Conservation (phyloP, 768 basidiomycete species). For the Calocybe indica region DNA sequence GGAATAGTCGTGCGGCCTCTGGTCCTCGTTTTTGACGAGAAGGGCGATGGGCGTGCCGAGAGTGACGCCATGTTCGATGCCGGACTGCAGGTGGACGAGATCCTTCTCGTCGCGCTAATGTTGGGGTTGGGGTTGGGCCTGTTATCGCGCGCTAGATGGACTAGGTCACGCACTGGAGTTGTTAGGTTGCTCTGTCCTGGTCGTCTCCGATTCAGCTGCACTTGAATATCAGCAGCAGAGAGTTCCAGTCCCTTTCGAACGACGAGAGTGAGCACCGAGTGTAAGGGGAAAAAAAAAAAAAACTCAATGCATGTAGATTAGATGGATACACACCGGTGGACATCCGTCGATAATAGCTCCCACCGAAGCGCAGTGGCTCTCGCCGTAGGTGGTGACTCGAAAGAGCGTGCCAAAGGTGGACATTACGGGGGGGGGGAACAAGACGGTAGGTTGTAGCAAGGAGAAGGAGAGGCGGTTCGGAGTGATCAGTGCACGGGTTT, state of each 20-base stretch:
- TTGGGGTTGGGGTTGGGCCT: background rate
- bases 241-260: conserved; percentile 70
- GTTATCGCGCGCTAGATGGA: background rate
- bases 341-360: conserved; percentile 98
- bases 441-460: background rate
- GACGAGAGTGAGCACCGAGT: no score
- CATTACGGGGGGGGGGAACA: conserved; percentile 42
- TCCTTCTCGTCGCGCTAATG: conserved; percentile 91
- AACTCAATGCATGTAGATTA: background rate
- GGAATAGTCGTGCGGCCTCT: conserved; percentile 96
- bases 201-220: conserved; percentile 83
- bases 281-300: no score
- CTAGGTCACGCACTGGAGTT: conserved; percentile 69
- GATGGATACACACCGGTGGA: conserved; percentile 65
- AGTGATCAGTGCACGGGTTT: no score
- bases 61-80: conserved; percentile 88
- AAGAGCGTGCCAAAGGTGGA: conserved; percentile 90
- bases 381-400: conserved; percentile 95
- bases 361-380: conserved; percentile 95
- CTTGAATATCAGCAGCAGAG: conserved; percentile 78
- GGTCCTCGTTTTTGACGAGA: conserved; percentile 97
- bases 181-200: conserved; percentile 97
- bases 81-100: conserved; percentile 88
- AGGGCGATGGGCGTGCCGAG: conserved; percentile 97
- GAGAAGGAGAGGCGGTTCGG: no score